phyloP scores from a whole-genome alignment of 345 rosid species.

The Brassica rapa region DNA sequence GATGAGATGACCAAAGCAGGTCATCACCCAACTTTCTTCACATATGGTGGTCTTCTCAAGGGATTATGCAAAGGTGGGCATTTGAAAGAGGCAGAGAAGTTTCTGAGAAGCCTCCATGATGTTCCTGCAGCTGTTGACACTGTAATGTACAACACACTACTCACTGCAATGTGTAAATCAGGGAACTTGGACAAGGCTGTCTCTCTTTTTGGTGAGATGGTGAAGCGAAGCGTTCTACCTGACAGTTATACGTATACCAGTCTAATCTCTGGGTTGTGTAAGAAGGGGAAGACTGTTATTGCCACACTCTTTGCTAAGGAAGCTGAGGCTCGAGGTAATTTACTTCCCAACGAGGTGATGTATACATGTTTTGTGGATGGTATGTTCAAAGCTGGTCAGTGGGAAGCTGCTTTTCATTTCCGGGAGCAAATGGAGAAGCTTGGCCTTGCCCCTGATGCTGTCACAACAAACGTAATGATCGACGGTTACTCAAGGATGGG shows the following conservation, averaged over 20 bases:
- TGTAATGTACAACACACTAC: constrained; percentile 63
- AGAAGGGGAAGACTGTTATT: constrained; percentile 64
- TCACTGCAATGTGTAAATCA: constrained; percentile 58
- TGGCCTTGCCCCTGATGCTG: constrained; percentile 52
- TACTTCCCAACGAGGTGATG: constrained; percentile 46
- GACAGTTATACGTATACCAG: constrained; percentile 65
- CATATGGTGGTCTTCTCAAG: constrained; percentile 79
- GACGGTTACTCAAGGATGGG: constrained; percentile 73
- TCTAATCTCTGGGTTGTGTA: constrained; percentile 70
- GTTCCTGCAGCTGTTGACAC: constrained; percentile 68
- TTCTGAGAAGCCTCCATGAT: constrained; percentile 53
- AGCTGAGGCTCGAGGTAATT: constrained; percentile 47
- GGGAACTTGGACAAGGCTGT: constrained; percentile 67
- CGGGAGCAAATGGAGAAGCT: constrained; percentile 53
- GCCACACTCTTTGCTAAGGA: constrained; percentile 65
- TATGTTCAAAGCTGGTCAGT: constrained; percentile 71
- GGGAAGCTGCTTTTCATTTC: constrained; percentile 51
- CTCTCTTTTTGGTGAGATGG: constrained; percentile 69
- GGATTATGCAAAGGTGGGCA: constrained; percentile 81
- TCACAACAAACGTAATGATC: constrained; percentile 55
- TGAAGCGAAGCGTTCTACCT: constrained; percentile 54
- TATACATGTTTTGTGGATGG: constrained; percentile 72
- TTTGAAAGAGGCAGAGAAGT: constrained; percentile 57
- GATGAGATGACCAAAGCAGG: constrained; percentile 80
- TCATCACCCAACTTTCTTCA: constrained; percentile 63